phyloP scores from a whole-genome alignment of 805 yeast species.

The Sugiyamaella lignohabitans region DNA sequence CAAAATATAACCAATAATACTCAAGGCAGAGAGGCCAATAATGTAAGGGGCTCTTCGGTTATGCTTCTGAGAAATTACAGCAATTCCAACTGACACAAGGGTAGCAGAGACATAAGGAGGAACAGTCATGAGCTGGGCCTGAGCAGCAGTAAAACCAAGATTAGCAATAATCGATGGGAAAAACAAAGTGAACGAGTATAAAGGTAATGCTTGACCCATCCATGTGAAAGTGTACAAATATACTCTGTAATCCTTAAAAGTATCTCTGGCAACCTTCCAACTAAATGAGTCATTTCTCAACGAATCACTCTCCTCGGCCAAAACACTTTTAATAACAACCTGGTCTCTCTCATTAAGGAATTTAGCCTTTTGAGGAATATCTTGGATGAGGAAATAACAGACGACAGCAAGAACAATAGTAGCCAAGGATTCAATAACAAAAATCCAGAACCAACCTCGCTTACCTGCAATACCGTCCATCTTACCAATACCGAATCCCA shows the following conservation, averaged over 20 bases:
- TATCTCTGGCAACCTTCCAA: constrained; percentile 2
- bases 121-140: constrained; percentile 40
- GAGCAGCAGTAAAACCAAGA: constrained; percentile 39
- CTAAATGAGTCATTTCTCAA: constrained; percentile 20
- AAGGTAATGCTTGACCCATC: constrained; percentile 49
- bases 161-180: constrained; percentile 40
- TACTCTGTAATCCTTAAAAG: constrained; percentile 4
- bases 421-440: constrained; percentile 42
- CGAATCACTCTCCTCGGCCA: constrained; percentile 8
- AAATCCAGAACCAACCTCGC: constrained; percentile 45
- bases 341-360: constrained; percentile 17
- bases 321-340: constrained; percentile 6
- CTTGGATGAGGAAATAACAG: constrained; percentile 40
- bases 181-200: constrained; percentile 34
- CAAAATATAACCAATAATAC: constrained; percentile 34
- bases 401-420: constrained; percentile 38
- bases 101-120: constrained; percentile 44
- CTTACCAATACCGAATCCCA: constrained; percentile 39
- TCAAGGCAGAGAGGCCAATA: constrained; percentile 21
- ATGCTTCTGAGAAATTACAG: constrained; percentile 26
- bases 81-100: constrained; percentile 31
- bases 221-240: constrained; percentile 40
- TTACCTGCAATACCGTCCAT: constrained; percentile 39
- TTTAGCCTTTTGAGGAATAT: constrained; percentile 40
- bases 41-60: constrained; percentile 30